Base-by-base conservation (phyloP, 2,329 filamentous ascomycete genomes). In the Fusarium pseudocircinatum region DNA sequence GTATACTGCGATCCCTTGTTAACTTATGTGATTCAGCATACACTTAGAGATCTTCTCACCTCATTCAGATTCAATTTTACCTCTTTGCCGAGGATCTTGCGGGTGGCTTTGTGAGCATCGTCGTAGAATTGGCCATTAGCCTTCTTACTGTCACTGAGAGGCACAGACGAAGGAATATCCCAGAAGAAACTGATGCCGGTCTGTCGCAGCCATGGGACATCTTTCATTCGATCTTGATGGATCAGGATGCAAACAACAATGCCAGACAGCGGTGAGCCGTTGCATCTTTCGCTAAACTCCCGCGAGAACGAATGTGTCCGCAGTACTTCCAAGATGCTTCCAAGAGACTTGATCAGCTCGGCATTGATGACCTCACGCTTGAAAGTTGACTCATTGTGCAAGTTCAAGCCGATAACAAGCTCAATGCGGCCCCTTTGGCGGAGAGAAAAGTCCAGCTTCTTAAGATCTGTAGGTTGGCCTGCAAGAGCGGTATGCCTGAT, bases 231-330 rank as follows among this genome's bases (percentile, higher is more conserved):
- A 22, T 58, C 54, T 22, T 58, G 40, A 9, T 58, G 40, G 6
- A 58, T 58, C 16, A 58, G 5, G 14, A 58, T 58, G 14, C 40
- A 58, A 18, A 58, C n/a, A 18, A 58, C 40, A 58, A 58, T 46
- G 8, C 40, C n/a, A 46, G 40, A 34, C 2, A 58, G 28, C 2
- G 40, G 30, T 0, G n/a, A 58, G 9, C 39, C n/a, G 2, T 58
- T 46, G 10, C n/a, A 58, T 46, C 40, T 58, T 16, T 22, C 10
- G 12, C 22, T 10, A 7, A 58, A 46, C 4, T 58, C 54, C 13
- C n/a, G 24, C 8, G 30, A 28, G 22, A 58, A 58, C 2, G 28
- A 44, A 9, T 58, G 18, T 28, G 40, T 10, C 6, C 40, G 28
- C 0, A 46, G n/a, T 13, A 24, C 30, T 11, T 58, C 40, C 6